These are phyloP conservation scores for Yamadazyma akitaensis DNA, from an alignment of 805 yeast genomes.

Conservation along the genomic window DNA sequence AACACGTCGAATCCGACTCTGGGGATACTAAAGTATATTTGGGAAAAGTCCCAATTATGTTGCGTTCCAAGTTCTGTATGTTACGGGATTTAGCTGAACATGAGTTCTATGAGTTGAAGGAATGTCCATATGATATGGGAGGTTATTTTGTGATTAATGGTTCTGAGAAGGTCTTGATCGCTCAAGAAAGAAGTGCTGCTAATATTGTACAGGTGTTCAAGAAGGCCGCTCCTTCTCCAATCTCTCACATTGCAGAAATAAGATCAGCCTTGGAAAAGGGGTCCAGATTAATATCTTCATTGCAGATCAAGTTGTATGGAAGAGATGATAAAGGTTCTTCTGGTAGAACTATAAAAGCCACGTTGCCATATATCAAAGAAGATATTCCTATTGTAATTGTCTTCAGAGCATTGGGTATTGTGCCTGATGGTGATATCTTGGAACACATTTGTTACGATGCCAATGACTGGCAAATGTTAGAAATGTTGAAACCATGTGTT, in stretches of 20 bases:
- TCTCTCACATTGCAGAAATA: conserved; percentile 93
- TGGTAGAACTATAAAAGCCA: conserved; percentile 88
- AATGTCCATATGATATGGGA: conserved; percentile 99
- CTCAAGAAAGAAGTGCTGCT: conserved; percentile 98
- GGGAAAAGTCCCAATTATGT: conserved; percentile 98
- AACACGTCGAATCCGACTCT: conserved; percentile 50
- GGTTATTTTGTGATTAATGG: conserved; percentile 98
- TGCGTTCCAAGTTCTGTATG: conserved; percentile 93
- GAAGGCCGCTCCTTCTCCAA: conserved; percentile 95
- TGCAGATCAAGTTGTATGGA: conserved; percentile 90
- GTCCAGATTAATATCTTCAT: conserved; percentile 85
- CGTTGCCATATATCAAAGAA: conserved; percentile 92
- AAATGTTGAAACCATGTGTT: conserved; percentile 97
- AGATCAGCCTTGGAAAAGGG: conserved; percentile 97
- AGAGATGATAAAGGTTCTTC: conserved; percentile 67
- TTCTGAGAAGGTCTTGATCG: conserved; percentile 95
- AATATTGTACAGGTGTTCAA: conserved; percentile 98
- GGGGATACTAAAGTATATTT: conserved; percentile 72
- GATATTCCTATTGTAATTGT: conserved; percentile 97
- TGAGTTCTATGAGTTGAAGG: conserved; percentile 92
- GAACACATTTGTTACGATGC: conserved; percentile 98
- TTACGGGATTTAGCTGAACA: conserved; percentile 85
- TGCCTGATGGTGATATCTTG: conserved; percentile 97
- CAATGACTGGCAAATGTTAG: conserved; percentile 99
- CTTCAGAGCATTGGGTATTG: conserved; percentile 96